Evolutionary conservation across 768 basidiomycete genomes (phyloP), one percentile per base, ranked within the genome.

Genomic region (Pluteus cervinus): DNA sequence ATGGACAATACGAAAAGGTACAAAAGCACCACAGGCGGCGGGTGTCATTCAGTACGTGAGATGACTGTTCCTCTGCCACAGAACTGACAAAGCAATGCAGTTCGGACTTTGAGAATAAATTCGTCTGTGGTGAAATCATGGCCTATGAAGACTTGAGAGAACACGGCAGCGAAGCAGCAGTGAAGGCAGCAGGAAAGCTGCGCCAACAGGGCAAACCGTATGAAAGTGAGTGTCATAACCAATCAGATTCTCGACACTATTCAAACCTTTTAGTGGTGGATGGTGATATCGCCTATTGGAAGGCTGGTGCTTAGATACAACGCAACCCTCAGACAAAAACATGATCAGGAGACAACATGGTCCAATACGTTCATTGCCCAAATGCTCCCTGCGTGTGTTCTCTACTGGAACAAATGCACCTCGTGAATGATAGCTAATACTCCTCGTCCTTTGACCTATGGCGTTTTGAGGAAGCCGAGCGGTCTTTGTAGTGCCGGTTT

Each of bases 51-150:
- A 98, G 85, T 90, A 54, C 35, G 85, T 69, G 9, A 20, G 23
- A 14, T n/a, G 7, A 26, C 1, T 6, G 35, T 7, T 12, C 29
- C 34, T 26, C 5, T 24, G 15, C 29, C 28, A n/a, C 23, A 5
- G 26, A 35, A 8, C 12, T 25, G 32, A 16, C 37, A 28, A 26
- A 29, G 35, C 33, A 16, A 6, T 24, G 12, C 43, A 89, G 86
- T 71, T 83, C 89, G 36, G 93, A 97, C 63, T 97, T 98, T 56
- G 91, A 97, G 68, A 88, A 94, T 62, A 93, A 96, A 64, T 96
- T 96, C 50, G 86, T 97, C 16, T 96, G 91, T 46, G 92, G 91
- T 60, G 94, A 97, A 63, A 94, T 98, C 56, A 94, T 97, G 91
- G 54, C 79, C 1, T 96, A 81, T 52, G 79, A 81, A 0, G 96